Evolutionary conservation across 2,329 filamentous ascomycete genomes (phyloP).

Genomic region (Xylaria sp.): DNA sequence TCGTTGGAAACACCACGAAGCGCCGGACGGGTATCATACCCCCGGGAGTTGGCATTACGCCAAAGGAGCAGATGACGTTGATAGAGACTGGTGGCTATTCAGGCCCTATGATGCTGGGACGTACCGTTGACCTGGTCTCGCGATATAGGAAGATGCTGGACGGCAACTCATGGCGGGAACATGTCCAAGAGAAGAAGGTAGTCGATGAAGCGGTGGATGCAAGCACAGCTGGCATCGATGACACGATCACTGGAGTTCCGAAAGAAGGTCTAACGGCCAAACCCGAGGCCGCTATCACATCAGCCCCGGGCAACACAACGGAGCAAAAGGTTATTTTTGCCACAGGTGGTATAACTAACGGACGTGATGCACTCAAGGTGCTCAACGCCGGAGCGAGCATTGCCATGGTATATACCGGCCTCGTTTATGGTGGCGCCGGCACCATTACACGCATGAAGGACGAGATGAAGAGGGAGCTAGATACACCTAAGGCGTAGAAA

Average conservation of each 20-base stretch:
- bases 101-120: slow-evolving; percentile 86
- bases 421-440: slow-evolving; percentile 73
- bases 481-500: slow-evolving; percentile 33
- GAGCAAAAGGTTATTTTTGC: slow-evolving; percentile 87
- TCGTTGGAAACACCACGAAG: slow-evolving; percentile 97
- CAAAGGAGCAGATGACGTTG: slow-evolving; percentile 74
- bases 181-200: slow-evolving; percentile 44
- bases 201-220: slow-evolving; percentile 50
- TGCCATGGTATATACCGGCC: slow-evolving; percentile 88
- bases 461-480: slow-evolving; percentile 64
- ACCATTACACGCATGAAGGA: slow-evolving; percentile 73
- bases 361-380: slow-evolving; percentile 82
- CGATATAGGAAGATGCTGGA: slow-evolving; percentile 80
- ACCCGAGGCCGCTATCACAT: slow-evolving; percentile 56
- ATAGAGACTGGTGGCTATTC: slow-evolving; percentile 89
- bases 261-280: slow-evolving; percentile 42
- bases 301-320: slow-evolving; percentile 26
- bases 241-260: slow-evolving; percentile 48
- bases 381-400: slow-evolving; percentile 90
- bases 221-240: slow-evolving; percentile 52
- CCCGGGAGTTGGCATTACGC: slow-evolving; percentile 70
- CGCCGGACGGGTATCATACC: slow-evolving; percentile 78
- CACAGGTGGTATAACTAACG: slow-evolving; percentile 91
- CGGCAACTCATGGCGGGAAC: slow-evolving; percentile 55
- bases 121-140: slow-evolving; percentile 80